Percentiles rank a stretch among this genome's conserved stretches.
Conservation (phyloP, 352 stramenopile genomes). For the Pilasporangium apinafurcum region DNA sequence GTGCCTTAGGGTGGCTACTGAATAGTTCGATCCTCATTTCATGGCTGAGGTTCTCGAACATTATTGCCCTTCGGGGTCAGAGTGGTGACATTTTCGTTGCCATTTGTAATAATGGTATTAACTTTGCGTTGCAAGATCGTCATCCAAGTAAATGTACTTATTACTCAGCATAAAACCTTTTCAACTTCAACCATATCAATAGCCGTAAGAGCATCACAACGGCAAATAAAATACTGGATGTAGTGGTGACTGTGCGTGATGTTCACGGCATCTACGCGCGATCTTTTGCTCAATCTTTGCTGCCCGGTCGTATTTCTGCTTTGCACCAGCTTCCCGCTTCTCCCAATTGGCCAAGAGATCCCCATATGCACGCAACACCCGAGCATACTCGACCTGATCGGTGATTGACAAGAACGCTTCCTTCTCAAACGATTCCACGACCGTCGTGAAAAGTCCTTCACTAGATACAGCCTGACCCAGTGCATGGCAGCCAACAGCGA, state of each 20-base stretch:
- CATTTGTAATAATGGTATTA: too few species aligned
- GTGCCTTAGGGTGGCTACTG: too few species aligned
- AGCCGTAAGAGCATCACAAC: too few species aligned
- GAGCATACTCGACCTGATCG: constrained; percentile 64
- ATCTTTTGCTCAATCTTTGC: constrained; percentile 29
- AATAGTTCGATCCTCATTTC: too few species aligned
- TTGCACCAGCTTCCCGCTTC: constrained; percentile 36
- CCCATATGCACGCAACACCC: constrained; percentile 49
- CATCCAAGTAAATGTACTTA: too few species aligned
- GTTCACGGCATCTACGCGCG: constrained; percentile 15
- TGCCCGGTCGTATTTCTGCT: constrained; percentile 33
- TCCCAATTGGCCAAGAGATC: constrained; percentile 47
- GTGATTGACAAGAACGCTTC: constrained; percentile 39
- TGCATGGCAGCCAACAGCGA: constrained; percentile 54
- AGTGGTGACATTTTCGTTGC: too few species aligned
- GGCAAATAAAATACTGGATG: constrained; percentile 52
- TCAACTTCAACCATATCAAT: too few species aligned
- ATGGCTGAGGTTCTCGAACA: too few species aligned
- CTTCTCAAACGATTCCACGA: constrained; percentile 64
- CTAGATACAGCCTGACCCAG: constrained; percentile 65
- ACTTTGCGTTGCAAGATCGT: too few species aligned
- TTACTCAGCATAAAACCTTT: too few species aligned
- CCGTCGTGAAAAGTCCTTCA: constrained; percentile 64
- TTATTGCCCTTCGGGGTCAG: too few species aligned
- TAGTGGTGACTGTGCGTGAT: constrained; percentile 19